A percentile compares a stretch with the other conserved stretches of the same genome.
Conservation (phyloP, 352 stramenopile genomes). For the Phytopythium ostracodes region DNA sequence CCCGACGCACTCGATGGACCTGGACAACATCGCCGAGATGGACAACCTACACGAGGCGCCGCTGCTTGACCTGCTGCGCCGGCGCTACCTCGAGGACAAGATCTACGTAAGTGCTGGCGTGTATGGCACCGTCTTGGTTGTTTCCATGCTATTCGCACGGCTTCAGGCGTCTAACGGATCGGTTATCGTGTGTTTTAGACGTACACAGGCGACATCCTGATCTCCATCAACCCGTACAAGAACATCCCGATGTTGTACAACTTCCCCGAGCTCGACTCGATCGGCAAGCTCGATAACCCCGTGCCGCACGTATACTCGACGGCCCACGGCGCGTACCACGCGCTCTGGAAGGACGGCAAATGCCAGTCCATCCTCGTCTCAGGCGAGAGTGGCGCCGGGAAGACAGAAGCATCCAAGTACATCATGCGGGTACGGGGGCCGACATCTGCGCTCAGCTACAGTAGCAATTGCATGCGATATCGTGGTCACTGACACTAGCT, state of each 20-base stretch:
- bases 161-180: slow-evolving; percentile 2
- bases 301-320: slow-evolving; percentile 86
- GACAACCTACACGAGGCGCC: slow-evolving; percentile 92
- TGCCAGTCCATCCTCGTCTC: slow-evolving; percentile 87
- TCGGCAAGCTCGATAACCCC: slow-evolving; percentile 83
- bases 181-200: slow-evolving; percentile 42
- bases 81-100: slow-evolving; percentile 86
- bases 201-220: slow-evolving; percentile 93
- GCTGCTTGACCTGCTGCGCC: slow-evolving; percentile 84
- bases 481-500: slow-evolving; percentile 7
- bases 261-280: slow-evolving; percentile 85
- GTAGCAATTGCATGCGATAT: not conserved
- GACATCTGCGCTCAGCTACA: not conserved
- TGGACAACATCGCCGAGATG: slow-evolving; percentile 92
- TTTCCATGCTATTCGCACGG: not conserved
- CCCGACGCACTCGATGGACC: slow-evolving; percentile 82
- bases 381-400: slow-evolving; percentile 83
- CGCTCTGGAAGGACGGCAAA: slow-evolving; percentile 70
- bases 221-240: slow-evolving; percentile 97
- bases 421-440: slow-evolving; percentile 78
- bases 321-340: slow-evolving; percentile 78
- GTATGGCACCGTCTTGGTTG: not conserved
- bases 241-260: slow-evolving; percentile 91
- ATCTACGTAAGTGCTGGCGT: slow-evolving; percentile 77
- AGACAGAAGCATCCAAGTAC: slow-evolving; percentile 90